Evolutionary conservation across 176 grass and related monocot genomes (phyloP).

Genomic region (Olyra latifolia): DNA sequence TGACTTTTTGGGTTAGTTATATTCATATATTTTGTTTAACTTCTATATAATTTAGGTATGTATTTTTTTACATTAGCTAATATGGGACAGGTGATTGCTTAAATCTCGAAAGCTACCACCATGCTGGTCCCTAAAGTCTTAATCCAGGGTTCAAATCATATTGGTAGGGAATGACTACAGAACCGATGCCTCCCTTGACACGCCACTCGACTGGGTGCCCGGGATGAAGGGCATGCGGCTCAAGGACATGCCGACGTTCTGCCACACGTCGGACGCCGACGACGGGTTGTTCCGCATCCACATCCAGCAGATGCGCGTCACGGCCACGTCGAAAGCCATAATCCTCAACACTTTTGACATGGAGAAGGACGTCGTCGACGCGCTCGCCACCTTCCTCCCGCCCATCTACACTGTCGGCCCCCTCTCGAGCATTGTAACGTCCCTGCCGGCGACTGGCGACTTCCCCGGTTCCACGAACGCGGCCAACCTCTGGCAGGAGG

Average conservation of each 20-base stretch:
- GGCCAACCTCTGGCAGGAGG: constrained; percentile 21
- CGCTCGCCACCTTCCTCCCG: constrained; percentile 2
- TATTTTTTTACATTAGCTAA: too few species aligned
- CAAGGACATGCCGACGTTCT: constrained; percentile 22
- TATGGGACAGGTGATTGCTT: too few species aligned
- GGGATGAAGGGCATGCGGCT: constrained; percentile 40
- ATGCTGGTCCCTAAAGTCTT: too few species aligned
- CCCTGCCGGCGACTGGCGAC: background rate
- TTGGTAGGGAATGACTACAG: background rate
- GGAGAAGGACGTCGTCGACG: constrained; percentile 33
- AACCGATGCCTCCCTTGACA: constrained; percentile 1
- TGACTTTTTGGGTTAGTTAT: too few species aligned
- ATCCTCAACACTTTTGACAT: constrained; percentile 42
- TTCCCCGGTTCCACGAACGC: background rate
- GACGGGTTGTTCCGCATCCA: background rate
- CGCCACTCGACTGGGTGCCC: constrained; percentile 24
- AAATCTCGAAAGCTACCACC: too few species aligned
- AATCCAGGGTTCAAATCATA: too few species aligned
- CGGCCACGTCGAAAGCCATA: constrained; percentile 6
- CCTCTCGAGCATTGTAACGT: background rate
- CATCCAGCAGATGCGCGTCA: background rate
- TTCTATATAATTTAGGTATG: too few species aligned
- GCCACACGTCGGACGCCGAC: constrained; percentile 13
- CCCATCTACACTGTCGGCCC: constrained; percentile 35
- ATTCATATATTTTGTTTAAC: too few species aligned